Evolutionary conservation across 495 filamentous ascomycete genomes (phyloP), one percentile per base, ranked within the genome.

Genomic region (Parmelia sp.): DNA sequence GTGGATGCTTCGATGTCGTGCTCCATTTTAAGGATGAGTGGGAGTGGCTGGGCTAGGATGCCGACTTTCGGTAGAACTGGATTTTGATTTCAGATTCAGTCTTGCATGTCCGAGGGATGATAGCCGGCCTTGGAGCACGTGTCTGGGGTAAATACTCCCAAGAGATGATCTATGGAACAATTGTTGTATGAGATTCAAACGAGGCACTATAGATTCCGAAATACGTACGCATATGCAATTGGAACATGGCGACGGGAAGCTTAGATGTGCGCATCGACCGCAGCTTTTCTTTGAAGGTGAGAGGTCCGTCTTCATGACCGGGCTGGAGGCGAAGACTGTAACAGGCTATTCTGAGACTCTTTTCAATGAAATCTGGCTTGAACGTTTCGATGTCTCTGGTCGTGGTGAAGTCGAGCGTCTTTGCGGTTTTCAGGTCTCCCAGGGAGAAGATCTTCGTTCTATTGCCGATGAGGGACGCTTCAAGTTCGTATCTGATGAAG

Each of bases 401-500:
- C 19, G 63, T 36, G 44, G 23, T 23, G 15, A 51, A 53, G 35
- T 23, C 23, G 33, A 65, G 40, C 21, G 29, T 25, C 14, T 40
- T 65, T 23, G 5, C 44, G 11, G 31, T 40, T 29, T 44, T 55
- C 1, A 42, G 21, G 5, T 60, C 31, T n/a, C 44, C 40, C n/a
- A 33, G 37, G 37, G 29, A 40, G 14, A 42, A 59, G 44, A 47
- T 23, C 31, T 31, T 36, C 33, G 35, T 56, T 31, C 45, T 36
- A 39, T 36, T 40, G 11, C 57, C 40, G 23, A 35, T 19, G 23
- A 60, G 27, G 47, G 44, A 39, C 31, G 57, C 63, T 60, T 60
- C 55, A 29, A 65, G 57, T 60, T 45, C 63, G 39, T 65, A 60
- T 17, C 23, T 56, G 61, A 63, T 21, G 19, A 60, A 60, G 27